Conservation (phyloP, 1,139 yeast genomes). For the Blastobotrys serpentis region DNA sequence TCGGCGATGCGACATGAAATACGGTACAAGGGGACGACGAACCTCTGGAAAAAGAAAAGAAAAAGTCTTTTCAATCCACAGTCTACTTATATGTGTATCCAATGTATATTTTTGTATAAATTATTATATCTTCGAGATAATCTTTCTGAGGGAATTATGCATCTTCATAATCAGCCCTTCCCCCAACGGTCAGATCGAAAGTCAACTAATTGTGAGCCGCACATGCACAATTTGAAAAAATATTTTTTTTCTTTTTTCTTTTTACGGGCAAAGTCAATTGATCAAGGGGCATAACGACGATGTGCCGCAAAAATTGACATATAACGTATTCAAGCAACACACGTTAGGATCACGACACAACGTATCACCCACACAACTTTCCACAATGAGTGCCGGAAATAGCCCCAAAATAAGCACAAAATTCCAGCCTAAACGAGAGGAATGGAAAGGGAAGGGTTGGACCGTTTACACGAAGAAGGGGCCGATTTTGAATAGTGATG, state of each 20-base stretch:
- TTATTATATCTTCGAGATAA: too few species aligned
- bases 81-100: too few species aligned
- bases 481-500: conserved; percentile 74
- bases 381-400: neutral
- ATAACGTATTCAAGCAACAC: conserved; percentile 3
- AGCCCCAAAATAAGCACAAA: conserved; percentile 6
- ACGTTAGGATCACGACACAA: neutral
- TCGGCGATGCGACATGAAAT: too few species aligned
- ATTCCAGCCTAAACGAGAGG: conserved; percentile 14
- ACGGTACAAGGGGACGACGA: too few species aligned
- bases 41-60: too few species aligned
- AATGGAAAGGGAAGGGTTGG: conserved; percentile 60
- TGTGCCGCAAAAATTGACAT: conserved; percentile 5
- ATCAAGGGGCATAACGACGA: conserved; percentile 4
- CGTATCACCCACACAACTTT: neutral
- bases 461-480: conserved; percentile 66
- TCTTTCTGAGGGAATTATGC: too few species aligned
- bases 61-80: too few species aligned
- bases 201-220: too few species aligned
- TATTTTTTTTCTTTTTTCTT: neutral
- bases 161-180: too few species aligned
- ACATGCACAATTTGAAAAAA: neutral
- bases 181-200: too few species aligned
- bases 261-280: neutral
- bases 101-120: too few species aligned